phyloP scores from a whole-genome alignment of 2,329 filamentous ascomycete genomes.

The Cercospora sesami region DNA sequence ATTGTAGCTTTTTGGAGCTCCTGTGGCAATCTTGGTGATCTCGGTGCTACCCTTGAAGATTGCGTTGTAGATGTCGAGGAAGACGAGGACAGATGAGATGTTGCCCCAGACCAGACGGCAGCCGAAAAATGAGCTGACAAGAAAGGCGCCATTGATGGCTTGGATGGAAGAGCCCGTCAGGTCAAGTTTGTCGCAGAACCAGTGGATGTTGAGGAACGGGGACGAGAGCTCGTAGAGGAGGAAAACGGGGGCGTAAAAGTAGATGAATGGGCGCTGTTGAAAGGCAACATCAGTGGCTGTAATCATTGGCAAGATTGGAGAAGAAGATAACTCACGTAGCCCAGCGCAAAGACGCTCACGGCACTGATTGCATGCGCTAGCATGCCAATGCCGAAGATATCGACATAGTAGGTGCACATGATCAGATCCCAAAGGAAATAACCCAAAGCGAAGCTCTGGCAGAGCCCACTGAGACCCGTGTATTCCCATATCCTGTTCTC shows the following conservation, averaged over 20 bases:
- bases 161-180: constrained; percentile 74
- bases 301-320: no score
- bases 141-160: constrained; percentile 72
- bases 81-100: constrained; percentile 65
- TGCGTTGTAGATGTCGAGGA: constrained; percentile 65
- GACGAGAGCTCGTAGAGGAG: constrained; percentile 86
- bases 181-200: constrained; percentile 85
- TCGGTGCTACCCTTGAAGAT: constrained; percentile 32
- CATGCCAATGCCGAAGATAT: constrained; percentile 74
- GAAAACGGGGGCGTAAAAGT: constrained; percentile 78
- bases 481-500: constrained; percentile 72
- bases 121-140: constrained; percentile 72
- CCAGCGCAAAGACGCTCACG: constrained; percentile 71
- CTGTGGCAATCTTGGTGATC: constrained; percentile 24
- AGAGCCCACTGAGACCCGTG: constrained; percentile 67
- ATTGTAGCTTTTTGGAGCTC: constrained; percentile 23
- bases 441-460: constrained; percentile 73
- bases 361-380: constrained; percentile 75
- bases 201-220: constrained; percentile 84
- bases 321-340: constrained; percentile 60
- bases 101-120: constrained; percentile 77
- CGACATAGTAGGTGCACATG: constrained; percentile 66
- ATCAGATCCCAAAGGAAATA: constrained; percentile 84
- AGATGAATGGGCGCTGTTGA: constrained; percentile 72
- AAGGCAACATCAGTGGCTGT: constrained; percentile 1